phyloP scores from a whole-genome alignment of 2,329 filamentous ascomycete species.

The Trichophyton simii region DNA sequence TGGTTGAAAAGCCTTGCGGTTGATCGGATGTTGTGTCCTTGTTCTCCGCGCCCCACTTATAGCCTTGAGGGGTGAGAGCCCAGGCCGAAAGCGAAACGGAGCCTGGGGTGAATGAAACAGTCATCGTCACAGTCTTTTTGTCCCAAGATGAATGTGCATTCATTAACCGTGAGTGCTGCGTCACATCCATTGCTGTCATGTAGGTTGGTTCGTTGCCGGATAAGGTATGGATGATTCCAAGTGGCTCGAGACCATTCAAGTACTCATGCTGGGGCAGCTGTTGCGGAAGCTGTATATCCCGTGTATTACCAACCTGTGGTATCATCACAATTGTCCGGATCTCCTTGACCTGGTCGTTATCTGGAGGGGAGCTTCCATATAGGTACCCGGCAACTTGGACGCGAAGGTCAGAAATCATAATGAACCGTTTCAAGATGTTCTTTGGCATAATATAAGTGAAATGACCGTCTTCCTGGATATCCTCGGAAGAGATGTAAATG shows the following conservation, averaged over 20 bases:
- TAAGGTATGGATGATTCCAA: conserved; percentile 90
- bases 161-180: conserved; percentile 82
- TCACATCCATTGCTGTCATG: conserved; percentile 92
- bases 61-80: conserved; percentile 80
- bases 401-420: conserved; percentile 88
- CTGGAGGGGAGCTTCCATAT: conserved; percentile 81
- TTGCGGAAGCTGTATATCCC: conserved; percentile 81
- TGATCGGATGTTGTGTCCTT: conserved; percentile 85
- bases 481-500: conserved; percentile 95
- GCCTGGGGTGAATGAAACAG: conserved; percentile 90
- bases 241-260: conserved; percentile 70
- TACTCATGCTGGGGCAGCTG: conserved; percentile 86
- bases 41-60: conserved; percentile 96
- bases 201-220: conserved; percentile 91
- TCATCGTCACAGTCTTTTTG: conserved; percentile 85
- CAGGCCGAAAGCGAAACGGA: conserved; percentile 91
- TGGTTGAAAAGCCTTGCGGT: conserved; percentile 82
- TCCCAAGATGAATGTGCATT: conserved; percentile 71
- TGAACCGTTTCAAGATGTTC: conserved; percentile 96
- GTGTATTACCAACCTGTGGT: conserved; percentile 85
- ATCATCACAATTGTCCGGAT: conserved; percentile 95
- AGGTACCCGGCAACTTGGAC: conserved; percentile 94
- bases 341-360: conserved; percentile 96
- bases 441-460: conserved; percentile 98
- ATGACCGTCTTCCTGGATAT: conserved; percentile 74